phyloP scores from a whole-genome alignment of 805 yeast genomes.

The Komagataella ulmi region DNA sequence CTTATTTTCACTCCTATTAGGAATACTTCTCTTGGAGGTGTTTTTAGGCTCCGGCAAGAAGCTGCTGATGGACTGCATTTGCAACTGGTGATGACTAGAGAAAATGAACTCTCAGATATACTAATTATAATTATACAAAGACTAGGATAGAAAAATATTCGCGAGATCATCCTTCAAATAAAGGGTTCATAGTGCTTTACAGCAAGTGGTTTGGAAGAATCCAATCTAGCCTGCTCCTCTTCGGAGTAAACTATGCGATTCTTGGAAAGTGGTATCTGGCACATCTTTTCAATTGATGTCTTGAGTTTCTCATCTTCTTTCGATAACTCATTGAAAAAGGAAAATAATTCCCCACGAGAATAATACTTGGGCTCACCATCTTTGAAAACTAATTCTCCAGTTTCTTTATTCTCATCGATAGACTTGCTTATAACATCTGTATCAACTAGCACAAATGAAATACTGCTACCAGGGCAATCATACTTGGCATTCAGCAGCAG shows the following conservation, averaged over 20 bases:
- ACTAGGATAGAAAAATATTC: not conserved
- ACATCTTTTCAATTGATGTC: conserved; percentile 17
- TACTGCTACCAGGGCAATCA: conserved; percentile 47
- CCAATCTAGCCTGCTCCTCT: not conserved
- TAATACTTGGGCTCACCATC: conserved; percentile 28
- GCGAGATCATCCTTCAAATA: not conserved
- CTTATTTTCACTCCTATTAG: not conserved
- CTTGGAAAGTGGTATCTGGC: conserved; percentile 8
- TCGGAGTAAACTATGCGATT: not conserved
- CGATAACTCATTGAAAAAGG: conserved; percentile 24
- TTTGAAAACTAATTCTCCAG: conserved; percentile 1
- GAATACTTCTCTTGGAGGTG: not conserved
- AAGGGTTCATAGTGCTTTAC: not conserved
- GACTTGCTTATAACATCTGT: conserved; percentile 27
- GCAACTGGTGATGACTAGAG: not conserved
- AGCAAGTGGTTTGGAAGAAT: not conserved
- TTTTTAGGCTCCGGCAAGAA: not conserved
- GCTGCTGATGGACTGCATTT: not conserved
- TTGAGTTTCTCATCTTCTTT: conserved; percentile 28
- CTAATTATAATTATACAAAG: too few relatives aligned
- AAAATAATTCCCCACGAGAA: conserved; percentile 26
- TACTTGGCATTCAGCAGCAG: conserved; percentile 36
- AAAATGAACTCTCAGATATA: too few relatives aligned
- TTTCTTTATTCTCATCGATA: conserved; percentile 13
- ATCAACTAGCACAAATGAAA: conserved; percentile 34